These are phyloP conservation scores for Penicillium simplicissimum DNA, from an alignment of 495 filamentous ascomycete genomes.

Conservation along the genomic window DNA sequence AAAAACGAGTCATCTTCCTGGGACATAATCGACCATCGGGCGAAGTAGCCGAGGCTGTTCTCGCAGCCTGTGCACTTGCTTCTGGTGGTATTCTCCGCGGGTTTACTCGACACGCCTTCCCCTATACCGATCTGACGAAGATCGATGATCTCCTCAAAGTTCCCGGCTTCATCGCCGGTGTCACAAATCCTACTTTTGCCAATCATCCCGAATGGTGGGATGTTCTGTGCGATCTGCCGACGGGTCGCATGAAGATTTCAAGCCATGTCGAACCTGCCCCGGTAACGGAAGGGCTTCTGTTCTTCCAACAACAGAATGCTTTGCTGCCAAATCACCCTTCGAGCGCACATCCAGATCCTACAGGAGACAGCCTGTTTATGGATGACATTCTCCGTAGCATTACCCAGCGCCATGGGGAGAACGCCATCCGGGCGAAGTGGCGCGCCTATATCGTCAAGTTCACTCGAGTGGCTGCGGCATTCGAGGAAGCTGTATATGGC, in stretches of 20 bases:
- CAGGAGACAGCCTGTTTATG: slow-evolving; percentile 90
- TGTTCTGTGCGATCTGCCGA: slow-evolving; percentile 88
- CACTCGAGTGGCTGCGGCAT: slow-evolving; percentile 85
- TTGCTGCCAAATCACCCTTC: slow-evolving; percentile 50
- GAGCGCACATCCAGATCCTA: slow-evolving; percentile 61
- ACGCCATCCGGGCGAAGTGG: slow-evolving; percentile 87
- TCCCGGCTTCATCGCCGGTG: slow-evolving; percentile 95
- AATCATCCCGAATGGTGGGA: slow-evolving; percentile 99
- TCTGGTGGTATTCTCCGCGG: slow-evolving; percentile 93
- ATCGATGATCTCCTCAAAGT: slow-evolving; percentile 95
- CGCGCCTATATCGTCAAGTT: slow-evolving; percentile 88
- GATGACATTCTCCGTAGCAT: slow-evolving; percentile 80
- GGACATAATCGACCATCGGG: slow-evolving; percentile 92
- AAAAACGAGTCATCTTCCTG: slow-evolving; percentile 94
- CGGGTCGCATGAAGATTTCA: slow-evolving; percentile 91
- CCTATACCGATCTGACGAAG: slow-evolving; percentile 97
- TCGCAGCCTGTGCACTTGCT: slow-evolving; percentile 88
- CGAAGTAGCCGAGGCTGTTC: slow-evolving; percentile 91
- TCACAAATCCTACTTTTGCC: slow-evolving; percentile 95
- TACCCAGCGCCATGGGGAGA: slow-evolving; percentile 81
- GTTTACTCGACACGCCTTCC: slow-evolving; percentile 97
- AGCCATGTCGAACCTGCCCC: slow-evolving; percentile 73
- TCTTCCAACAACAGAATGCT: slow-evolving; percentile 81
- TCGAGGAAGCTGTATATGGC: slow-evolving; percentile 93
- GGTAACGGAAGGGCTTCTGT: slow-evolving; percentile 76